Evolutionary conservation across 2,329 filamentous ascomycete species (phyloP), one percentile per base, ranked within the genome.

Genomic region (Trichoderma citrinoviride): DNA sequence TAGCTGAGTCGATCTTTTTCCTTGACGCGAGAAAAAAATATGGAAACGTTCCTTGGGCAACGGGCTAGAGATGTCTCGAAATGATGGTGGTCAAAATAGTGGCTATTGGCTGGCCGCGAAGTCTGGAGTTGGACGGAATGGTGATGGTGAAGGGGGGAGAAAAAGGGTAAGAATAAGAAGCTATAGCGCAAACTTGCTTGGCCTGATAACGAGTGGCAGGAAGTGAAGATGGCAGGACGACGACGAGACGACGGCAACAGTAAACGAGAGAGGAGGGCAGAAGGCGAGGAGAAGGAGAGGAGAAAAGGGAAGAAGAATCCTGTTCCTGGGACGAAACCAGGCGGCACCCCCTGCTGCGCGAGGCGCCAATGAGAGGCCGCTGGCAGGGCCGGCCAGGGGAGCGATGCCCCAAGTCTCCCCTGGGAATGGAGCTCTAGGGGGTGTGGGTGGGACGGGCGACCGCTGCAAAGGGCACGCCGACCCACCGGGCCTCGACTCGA

Each of bases 171-270:
- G 70, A 71, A 73, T 64, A 72, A 71, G 66, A 49, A 66, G 72
- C 62, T 71, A 66, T 69, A 67, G 66, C 64, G 72, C 67, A 67
- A 71, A 74, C 33, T 73, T 73, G 71, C 67, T 69, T 62, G 68
- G 72, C 71, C 69, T 72, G 70, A 70, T 72, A 78, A 77, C 76
- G 76, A 78, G 73, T 67, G 77, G 73, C 74, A 67, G 70, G 74
- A 77, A 78, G 72, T 69, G 71, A 78, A 77, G 33, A 37, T 14
- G 33, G 68, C 61, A 55, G 61, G 65, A 66, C 55, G 65, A 63
- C 40, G 61, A 64, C 52, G 56, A 63, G 61, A 65, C 61, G 65
- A 65, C 61, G 55, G 65, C 61, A 61, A 43, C 25, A 60, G 61
- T 33, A 64, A 66, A 64, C 47, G 55, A 66, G 67, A 68, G 70